Evolutionary conservation across 441 rosid genomes (phyloP).

Genomic region (Syzygium malaccense): DNA sequence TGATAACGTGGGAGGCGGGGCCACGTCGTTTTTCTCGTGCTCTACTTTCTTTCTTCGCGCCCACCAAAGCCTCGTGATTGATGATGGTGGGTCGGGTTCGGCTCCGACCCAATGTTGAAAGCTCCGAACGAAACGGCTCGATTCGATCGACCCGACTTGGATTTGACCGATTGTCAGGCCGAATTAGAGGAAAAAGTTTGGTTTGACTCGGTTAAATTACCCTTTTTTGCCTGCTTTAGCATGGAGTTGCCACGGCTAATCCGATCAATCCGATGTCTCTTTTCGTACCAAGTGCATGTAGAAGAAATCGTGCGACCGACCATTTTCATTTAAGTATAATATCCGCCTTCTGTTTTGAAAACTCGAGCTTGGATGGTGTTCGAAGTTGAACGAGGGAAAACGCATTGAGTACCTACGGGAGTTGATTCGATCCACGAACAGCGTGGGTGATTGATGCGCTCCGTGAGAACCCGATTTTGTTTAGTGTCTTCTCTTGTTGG

Average conservation of each 20-base stretch:
- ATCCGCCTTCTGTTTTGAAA: accelerated
- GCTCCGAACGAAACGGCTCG: neutral
- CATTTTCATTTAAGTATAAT: neutral
- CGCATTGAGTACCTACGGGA: neutral
- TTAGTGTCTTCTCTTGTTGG: neutral
- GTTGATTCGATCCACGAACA: neutral
- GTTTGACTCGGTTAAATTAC: neutral
- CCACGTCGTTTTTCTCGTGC: neutral
- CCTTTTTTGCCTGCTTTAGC: neutral
- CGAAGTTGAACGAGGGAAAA: neutral
- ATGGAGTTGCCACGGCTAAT: neutral
- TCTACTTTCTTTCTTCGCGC: neutral
- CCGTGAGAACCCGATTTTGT: neutral
- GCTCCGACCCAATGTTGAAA: neutral
- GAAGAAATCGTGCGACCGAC: neutral
- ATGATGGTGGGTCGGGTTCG: neutral
- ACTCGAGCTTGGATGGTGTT: neutral
- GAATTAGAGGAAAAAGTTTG: neutral
- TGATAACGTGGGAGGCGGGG: neutral
- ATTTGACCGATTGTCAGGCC: accelerated
- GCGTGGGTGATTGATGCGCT: neutral
- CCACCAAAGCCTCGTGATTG: neutral
- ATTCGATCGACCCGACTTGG: neutral
- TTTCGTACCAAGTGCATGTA: neutral
- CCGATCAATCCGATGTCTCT: neutral